Evolutionary conservation across 106 monocot genomes (phyloP).

Genomic region (Triglochin maritima): DNA sequence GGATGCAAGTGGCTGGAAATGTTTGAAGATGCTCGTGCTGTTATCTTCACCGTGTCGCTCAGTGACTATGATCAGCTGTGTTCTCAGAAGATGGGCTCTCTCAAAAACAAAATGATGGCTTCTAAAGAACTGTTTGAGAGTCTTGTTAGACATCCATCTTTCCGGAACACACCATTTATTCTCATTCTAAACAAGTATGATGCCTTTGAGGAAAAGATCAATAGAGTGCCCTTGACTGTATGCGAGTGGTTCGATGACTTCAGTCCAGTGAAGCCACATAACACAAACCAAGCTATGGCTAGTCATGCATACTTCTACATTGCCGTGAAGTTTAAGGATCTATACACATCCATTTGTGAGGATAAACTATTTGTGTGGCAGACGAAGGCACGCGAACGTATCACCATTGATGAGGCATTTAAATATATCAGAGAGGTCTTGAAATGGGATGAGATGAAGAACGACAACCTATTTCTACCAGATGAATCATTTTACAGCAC

Average conservation of each 20-base stretch:
- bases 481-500: conserved; percentile 39
- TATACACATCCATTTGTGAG: conserved; percentile 18
- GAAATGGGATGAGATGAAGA: conserved; percentile 39
- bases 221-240: conserved; percentile 24
- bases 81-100: conserved; percentile 11
- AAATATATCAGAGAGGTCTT: conserved; percentile 39
- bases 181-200: conserved; percentile 40
- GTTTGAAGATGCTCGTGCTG: conserved; percentile 34
- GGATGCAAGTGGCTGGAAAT: conserved; percentile 37
- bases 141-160: conserved; percentile 21
- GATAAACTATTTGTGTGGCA: conserved; percentile 36
- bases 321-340: conserved; percentile 37
- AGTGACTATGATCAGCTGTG: conserved; percentile 39
- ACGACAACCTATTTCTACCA: conserved; percentile 14
- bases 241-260: conserved; percentile 40
- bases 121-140: conserved; percentile 25
- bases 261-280: conserved; percentile 28
- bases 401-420: conserved; percentile 27
- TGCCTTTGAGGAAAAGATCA: conserved; percentile 35
- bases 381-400: conserved; percentile 25
- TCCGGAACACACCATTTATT: conserved; percentile 22
- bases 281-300: conserved; percentile 30
- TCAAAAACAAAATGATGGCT: conserved; percentile 29
- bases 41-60: conserved; percentile 30
- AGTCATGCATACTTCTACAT: conserved; percentile 29